Base-by-base conservation (phyloP, 2,329 filamentous ascomycete genomes). In the Tothia fuscella region DNA sequence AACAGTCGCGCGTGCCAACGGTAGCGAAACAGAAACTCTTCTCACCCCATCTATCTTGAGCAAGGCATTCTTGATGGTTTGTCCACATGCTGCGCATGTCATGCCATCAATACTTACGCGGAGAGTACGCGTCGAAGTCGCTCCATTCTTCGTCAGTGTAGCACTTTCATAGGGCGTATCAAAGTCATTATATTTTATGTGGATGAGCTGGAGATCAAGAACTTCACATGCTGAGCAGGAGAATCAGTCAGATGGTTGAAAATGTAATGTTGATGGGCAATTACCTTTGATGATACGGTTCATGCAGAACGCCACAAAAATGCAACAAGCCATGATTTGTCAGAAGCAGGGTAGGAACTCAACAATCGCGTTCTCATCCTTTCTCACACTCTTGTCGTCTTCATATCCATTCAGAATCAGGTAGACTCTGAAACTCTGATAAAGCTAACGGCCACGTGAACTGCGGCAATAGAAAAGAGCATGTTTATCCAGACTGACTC, bases 311-410 rank as follows among this genome's bases (percentile, higher is more conserved):
- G 36, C 36, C 22, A 29, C 36, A 28, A 38, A 7, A 20, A 26
- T 14, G n/a, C 37, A 39, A 14, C 37, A 30, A 39, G 37, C 37
- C 37, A 39, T 30, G 37, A 24, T 36, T 36, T 10, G 33, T 36
- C 20, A 36, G 20, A 22, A 24, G 6, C n/a, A n/a, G n/a, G n/a
- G n/a, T n/a, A n/a, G n/a, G n/a, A n/a, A n/a, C n/a, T n/a, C n/a
- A n/a, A n/a, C n/a, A n/a, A n/a, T n/a, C n/a, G n/a, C n/a, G n/a
- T n/a, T n/a, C n/a, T n/a, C n/a, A 13, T 3, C 14, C 5, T 10
- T 12, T 24, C 19, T 29, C 17, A 37, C 34, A 26, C 34, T 7
- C 9, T 36, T 10, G 9, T 20, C 32, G 4, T 25, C 3, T 25
- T 25, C 16, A 36, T 16, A 9, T 5, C n/a, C n/a, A n/a, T n/a